phyloP scores from a whole-genome alignment of 2,329 filamentous ascomycete genomes.

The Penicillium sp. region DNA sequence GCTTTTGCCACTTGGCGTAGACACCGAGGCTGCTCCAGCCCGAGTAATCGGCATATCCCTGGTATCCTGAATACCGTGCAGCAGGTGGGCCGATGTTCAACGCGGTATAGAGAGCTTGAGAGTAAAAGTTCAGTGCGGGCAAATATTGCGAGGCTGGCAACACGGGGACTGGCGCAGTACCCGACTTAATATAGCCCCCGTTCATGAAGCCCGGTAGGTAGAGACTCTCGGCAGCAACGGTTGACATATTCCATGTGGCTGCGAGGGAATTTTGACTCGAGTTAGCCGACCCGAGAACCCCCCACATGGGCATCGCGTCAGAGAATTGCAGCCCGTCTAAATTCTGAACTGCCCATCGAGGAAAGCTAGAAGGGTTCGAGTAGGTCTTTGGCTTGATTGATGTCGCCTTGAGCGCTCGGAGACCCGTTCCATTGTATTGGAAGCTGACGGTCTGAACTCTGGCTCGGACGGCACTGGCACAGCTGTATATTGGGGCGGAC shows the following conservation, averaged over 20 bases:
- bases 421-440: not conserved
- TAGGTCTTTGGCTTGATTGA: not conserved
- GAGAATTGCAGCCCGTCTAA: not conserved
- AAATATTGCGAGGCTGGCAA: not conserved
- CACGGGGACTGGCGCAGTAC: not conserved
- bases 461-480: not conserved
- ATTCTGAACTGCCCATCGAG: not conserved
- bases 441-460: not conserved
- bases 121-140: not conserved
- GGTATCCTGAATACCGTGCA: not conserved
- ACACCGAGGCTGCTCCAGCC: not conserved
- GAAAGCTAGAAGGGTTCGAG: not conserved
- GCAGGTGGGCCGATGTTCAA: not conserved
- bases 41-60: not conserved
- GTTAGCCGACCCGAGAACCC: not conserved
- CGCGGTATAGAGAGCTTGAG: not conserved
- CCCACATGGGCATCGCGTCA: not conserved
- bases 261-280: not conserved
- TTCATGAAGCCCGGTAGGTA: not conserved
- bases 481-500: not conserved
- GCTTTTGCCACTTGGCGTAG: constrained; percentile 1
- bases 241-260: not conserved
- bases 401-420: not conserved
- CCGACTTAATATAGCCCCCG: not conserved
- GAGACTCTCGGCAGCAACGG: not conserved